Conservation (phyloP, 768 basidiomycete species). For the Leccinum sublutescens region DNA sequence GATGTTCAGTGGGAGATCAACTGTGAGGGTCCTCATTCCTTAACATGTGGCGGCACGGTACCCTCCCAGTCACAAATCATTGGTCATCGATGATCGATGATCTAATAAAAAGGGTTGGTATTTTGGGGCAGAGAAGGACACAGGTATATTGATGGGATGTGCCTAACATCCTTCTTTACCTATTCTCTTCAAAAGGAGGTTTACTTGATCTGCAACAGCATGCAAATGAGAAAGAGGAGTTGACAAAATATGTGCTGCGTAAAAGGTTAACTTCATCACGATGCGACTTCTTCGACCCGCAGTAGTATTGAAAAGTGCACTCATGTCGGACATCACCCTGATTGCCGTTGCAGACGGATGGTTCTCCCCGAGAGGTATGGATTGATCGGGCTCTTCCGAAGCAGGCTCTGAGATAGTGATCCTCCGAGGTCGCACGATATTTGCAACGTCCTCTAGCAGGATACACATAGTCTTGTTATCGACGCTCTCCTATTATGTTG, state of each 20-base stretch:
- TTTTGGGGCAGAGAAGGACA: not conserved
- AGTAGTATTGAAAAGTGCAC: constrained; percentile 18
- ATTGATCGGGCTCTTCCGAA: not conserved
- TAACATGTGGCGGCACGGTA: constrained; percentile 3
- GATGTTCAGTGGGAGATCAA: constrained; percentile 15
- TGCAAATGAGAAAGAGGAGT: constrained; percentile 44
- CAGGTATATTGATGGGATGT: not conserved
- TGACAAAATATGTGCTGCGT: constrained; percentile 58
- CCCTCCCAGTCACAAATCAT: constrained; percentile 22
- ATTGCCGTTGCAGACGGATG: constrained; percentile 18
- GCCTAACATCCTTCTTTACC: constrained; percentile 18
- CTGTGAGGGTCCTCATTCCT: constrained; percentile 27
- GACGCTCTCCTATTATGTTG: constrained; percentile 29
- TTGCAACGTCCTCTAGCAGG: constrained; percentile 54
- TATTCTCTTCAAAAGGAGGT: constrained; percentile 27
- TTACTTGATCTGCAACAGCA: constrained; percentile 42
- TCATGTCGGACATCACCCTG: constrained; percentile 29
- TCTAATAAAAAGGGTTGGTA: not conserved
- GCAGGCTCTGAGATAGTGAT: constrained; percentile 15
- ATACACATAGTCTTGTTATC: constrained; percentile 45
- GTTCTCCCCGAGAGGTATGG: constrained; percentile 1
- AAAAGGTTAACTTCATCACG: constrained; percentile 65
- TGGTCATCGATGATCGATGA: not conserved
- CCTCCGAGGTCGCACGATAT: constrained; percentile 48
- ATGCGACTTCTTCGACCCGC: constrained; percentile 34